These are phyloP conservation scores for Epichloe coenophiala DNA, from an alignment of 2,329 filamentous ascomycete genomes.

Conservation along the genomic window DNA sequence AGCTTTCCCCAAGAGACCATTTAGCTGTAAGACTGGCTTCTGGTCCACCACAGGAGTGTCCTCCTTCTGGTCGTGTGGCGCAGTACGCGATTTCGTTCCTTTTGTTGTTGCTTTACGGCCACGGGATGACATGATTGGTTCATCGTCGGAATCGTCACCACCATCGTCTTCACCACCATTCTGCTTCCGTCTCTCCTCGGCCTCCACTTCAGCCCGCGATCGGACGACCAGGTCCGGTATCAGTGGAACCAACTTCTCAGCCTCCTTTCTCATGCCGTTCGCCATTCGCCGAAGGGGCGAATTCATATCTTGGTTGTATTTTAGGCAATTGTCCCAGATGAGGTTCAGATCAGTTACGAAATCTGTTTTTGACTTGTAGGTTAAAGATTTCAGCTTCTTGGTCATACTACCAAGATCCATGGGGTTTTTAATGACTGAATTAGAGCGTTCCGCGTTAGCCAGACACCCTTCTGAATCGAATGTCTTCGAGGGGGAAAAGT, in stretches of 20 bases:
- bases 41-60: slow-evolving; percentile 64
- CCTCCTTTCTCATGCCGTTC: slow-evolving; percentile 92
- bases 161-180: slow-evolving; percentile 73
- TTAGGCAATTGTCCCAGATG: slow-evolving; percentile 94
- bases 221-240: slow-evolving; percentile 88
- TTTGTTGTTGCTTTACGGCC: slow-evolving; percentile 73
- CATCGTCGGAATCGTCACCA: slow-evolving; percentile 87
- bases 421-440: slow-evolving; percentile 76
- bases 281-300: slow-evolving; percentile 87
- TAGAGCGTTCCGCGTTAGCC: background rate
- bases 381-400: slow-evolving; percentile 77
- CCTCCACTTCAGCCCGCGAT: slow-evolving; percentile 87
- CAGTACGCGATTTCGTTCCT: slow-evolving; percentile 63
- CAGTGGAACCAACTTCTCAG: slow-evolving; percentile 86
- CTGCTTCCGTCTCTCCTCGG: slow-evolving; percentile 71
- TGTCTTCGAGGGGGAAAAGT: background rate
- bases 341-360: slow-evolving; percentile 88
- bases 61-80: slow-evolving; percentile 60
- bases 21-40: slow-evolving; percentile 58
- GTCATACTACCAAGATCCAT: slow-evolving; percentile 99
- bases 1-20: slow-evolving; percentile 44
- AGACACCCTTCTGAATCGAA: background rate
- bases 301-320: slow-evolving; percentile 82
- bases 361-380: slow-evolving; percentile 81
- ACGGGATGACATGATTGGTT: slow-evolving; percentile 95